Evolutionary conservation across 78 protist genomes (phyloP).

Genomic region (Diacronema lutheri): DNA sequence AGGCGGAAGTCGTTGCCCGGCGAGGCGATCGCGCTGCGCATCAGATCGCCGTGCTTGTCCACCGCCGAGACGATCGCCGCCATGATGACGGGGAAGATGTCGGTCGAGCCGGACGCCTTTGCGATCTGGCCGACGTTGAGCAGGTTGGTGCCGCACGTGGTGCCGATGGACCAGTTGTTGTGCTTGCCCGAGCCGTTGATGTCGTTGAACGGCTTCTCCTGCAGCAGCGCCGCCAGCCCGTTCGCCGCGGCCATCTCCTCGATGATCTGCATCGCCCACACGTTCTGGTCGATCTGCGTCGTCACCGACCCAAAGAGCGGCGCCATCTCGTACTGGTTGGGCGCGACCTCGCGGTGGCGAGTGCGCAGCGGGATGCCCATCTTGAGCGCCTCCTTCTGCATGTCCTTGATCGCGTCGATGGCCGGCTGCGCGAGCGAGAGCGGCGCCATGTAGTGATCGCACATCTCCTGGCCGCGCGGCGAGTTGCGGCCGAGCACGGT

Average conservation of each 20-base stretch:
- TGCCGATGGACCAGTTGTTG: constrained; percentile 81
- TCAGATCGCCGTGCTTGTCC: constrained; percentile 63
- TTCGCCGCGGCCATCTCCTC: constrained; percentile 51
- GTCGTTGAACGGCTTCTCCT: constrained; percentile 89
- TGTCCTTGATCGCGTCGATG: constrained; percentile 63
- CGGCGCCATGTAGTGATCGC: constrained; percentile 86
- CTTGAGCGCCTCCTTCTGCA: constrained; percentile 68
- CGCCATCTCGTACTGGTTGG: constrained; percentile 89
- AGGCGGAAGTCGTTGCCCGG: constrained; percentile 88
- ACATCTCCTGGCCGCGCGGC: constrained; percentile 83
- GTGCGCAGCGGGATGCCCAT: constrained; percentile 83
- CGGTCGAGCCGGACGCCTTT: constrained; percentile 25
- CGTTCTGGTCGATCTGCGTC: constrained; percentile 79
- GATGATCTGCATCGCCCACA: constrained; percentile 76
- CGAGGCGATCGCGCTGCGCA: constrained; percentile 45
- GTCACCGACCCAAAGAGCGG: constrained; percentile 75
- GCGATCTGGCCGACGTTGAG: constrained; percentile 38
- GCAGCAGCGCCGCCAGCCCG: constrained; percentile 72
- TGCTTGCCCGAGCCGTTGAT: constrained; percentile 94
- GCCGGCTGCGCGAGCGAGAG: constrained; percentile 46
- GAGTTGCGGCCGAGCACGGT: constrained; percentile 53
- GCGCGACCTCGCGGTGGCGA: constrained; percentile 92
- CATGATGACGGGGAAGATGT: constrained; percentile 37
- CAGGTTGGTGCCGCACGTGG: constrained; percentile 65
- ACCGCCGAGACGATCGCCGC: constrained; percentile 29